Evolutionary conservation across 169 alveolate genomes (phyloP).

Genomic region (Babesia sp.): DNA sequence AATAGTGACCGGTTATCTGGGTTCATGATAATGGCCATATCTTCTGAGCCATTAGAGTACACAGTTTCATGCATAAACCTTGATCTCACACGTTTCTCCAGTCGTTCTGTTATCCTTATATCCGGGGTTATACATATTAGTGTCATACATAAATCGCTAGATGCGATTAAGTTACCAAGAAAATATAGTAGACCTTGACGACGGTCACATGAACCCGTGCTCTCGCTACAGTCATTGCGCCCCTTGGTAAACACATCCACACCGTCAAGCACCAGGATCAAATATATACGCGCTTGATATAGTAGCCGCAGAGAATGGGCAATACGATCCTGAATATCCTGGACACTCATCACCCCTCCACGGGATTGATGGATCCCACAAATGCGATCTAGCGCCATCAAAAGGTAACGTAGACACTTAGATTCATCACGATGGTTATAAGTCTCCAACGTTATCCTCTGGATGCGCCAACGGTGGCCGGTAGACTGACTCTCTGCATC

Average conservation of each 20-base stretch:
- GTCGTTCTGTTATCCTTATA: conserved; percentile 64
- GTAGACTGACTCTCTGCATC: neutral
- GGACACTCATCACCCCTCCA: neutral
- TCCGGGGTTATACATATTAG: conserved; percentile 71
- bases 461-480: conserved; percentile 36
- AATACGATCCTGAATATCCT: conserved; percentile 54
- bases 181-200: conserved; percentile 72
- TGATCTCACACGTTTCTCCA: conserved; percentile 78
- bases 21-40: conserved; percentile 3
- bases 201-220: conserved; percentile 58
- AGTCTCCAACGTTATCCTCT: conserved; percentile 62
- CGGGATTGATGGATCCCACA: conserved; percentile 20
- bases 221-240: conserved; percentile 56
- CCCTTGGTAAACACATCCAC: conserved; percentile 71
- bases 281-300: conserved; percentile 43
- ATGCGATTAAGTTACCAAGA: conserved; percentile 65
- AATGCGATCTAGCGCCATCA: conserved; percentile 46
- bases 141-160: conserved; percentile 53
- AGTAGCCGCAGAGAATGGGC: conserved; percentile 52
- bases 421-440: conserved; percentile 70
- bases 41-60: conserved; percentile 36
- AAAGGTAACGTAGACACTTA: conserved; percentile 63
- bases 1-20: conserved; percentile 7
- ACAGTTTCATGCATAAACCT: conserved; percentile 73
- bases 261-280: conserved; percentile 70